Base-by-base conservation (phyloP, 2,329 filamentous ascomycete species). In the Diplodia mutila region DNA sequence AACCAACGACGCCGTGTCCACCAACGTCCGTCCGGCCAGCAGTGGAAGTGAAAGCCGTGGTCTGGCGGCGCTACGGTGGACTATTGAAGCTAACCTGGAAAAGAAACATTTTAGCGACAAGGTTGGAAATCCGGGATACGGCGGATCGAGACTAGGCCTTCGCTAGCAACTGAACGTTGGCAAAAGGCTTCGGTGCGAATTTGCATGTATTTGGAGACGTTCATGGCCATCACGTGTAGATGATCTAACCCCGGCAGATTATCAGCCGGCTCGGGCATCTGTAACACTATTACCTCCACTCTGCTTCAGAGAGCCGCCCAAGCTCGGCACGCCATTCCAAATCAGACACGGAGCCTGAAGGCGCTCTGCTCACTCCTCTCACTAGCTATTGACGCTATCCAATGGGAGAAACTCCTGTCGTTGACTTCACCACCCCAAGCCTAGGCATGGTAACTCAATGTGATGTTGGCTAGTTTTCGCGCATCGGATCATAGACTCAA, bases 281-380 rank as follows among this genome's bases (percentile, higher is more conserved):
- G 57, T 21, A 18, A 61, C 57, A 46, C 37, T 9, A 14, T 21
- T 46, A 63, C 9, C 42, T 63, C 46, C 46, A 29, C 55, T 1
- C 18, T 48, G 55, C 55, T 48, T 61, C 25, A 21, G 39, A 46
- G 39, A 27, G 39, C 5, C 18, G 16, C 39, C 39, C 7, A 46
- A 16, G 57, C 48, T 49, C 18, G 57, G 23, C 46, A 12, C 46
- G 12, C 59, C 59, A 63, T 63, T 63, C 59, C 59, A 51, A n/a
- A 51, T 63, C 21, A 37, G 46, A 63, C 59, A 63, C 59, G 59
- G 59, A 63, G 39, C 21, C n/a, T 34, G 18, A 8, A 16, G 7
- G 21, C 57, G 8, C 27, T 4, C 23, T 18, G 16, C 23, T n/a
- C 39, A n/a, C 14, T 27, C 27, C 46, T n/a, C 23, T 8, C 25